A percentile compares a stretch with the other conserved stretches of the same genome.
Conservation (phyloP, 768 basidiomycete genomes). For the Galerina marginata region DNA sequence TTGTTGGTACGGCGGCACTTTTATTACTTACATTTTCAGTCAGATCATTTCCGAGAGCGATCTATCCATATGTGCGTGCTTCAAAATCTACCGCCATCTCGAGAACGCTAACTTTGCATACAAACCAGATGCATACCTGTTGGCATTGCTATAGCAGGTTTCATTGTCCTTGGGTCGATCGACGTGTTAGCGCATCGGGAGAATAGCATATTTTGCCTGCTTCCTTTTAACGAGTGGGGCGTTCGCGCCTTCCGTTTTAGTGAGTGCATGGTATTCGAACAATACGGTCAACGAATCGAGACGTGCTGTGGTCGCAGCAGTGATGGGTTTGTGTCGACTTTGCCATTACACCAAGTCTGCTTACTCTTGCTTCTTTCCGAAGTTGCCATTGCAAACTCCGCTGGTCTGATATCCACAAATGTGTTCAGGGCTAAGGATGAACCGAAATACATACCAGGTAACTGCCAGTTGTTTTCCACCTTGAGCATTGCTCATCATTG, state of each 20-base stretch:
- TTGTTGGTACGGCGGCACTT: slow-evolving; percentile 52
- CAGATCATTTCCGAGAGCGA: slow-evolving; percentile 56
- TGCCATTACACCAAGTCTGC: background rate
- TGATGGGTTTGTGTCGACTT: slow-evolving; percentile 44
- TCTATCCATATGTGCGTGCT: slow-evolving; percentile 48
- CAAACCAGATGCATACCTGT: slow-evolving; percentile 45
- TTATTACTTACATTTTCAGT: slow-evolving; percentile 53
- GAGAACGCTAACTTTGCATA: slow-evolving; percentile 5
- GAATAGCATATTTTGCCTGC: slow-evolving; percentile 58
- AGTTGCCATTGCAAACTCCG: slow-evolving; percentile 55
- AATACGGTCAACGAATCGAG: slow-evolving; percentile 55
- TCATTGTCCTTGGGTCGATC: slow-evolving; percentile 52
- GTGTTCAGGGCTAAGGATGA: slow-evolving; percentile 56
- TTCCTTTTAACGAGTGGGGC: slow-evolving; percentile 58
- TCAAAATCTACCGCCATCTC: background rate
- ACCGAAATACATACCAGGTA: slow-evolving; percentile 53
- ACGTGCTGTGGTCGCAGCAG: slow-evolving; percentile 54
- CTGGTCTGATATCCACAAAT: slow-evolving; percentile 57
- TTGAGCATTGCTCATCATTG: background rate
- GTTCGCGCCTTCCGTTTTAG: slow-evolving; percentile 52
- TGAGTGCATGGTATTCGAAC: slow-evolving; percentile 51
- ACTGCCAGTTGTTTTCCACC: background rate
- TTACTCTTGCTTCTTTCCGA: background rate
- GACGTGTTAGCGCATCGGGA: slow-evolving; percentile 43
- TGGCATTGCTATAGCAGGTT: slow-evolving; percentile 43